Conservation (phyloP, 331 rosid species). For the Acacia pycnantha region DNA sequence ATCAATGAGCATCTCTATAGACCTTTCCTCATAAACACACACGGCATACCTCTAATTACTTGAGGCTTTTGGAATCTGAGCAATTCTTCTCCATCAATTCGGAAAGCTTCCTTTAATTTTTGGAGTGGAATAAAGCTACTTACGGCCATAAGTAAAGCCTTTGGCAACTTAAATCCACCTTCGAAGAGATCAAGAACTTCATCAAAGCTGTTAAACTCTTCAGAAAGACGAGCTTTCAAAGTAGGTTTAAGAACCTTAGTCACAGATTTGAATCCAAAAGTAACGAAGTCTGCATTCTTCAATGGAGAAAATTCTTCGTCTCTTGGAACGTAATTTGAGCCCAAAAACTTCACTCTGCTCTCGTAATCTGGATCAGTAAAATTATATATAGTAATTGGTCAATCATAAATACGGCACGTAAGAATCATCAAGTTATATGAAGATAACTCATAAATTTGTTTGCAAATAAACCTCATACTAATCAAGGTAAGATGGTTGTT, state of each 20-base stretch:
- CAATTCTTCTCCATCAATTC: conserved; percentile 29
- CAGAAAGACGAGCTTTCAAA: not conserved
- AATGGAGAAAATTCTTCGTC: conserved; percentile 44
- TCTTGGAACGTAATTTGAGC: conserved; percentile 40
- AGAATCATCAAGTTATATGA: no score
- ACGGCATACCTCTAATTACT: conserved; percentile 32
- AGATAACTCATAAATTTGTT: no score
- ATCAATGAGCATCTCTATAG: no score
- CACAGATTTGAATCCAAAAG: conserved; percentile 22
- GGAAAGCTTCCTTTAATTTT: conserved; percentile 32
- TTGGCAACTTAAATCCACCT: conserved; percentile 34
- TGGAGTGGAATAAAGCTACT: conserved; percentile 1
- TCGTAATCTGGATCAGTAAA: conserved; percentile 33
- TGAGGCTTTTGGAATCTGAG: conserved; percentile 35
- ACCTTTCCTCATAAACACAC: no score
- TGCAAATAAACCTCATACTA: no score
- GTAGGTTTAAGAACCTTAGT: not conserved
- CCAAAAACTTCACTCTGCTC: conserved; percentile 2
- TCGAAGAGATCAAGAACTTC: conserved; percentile 31
- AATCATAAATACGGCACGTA: not conserved
- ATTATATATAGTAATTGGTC: not conserved
- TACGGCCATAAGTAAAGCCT: not conserved
- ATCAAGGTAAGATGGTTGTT: no score
- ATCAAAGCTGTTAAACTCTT: conserved; percentile 32
- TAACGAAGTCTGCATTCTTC: conserved; percentile 36